phyloP scores from a whole-genome alignment of 441 rosid species.

The Euphorbia celastroides region DNA sequence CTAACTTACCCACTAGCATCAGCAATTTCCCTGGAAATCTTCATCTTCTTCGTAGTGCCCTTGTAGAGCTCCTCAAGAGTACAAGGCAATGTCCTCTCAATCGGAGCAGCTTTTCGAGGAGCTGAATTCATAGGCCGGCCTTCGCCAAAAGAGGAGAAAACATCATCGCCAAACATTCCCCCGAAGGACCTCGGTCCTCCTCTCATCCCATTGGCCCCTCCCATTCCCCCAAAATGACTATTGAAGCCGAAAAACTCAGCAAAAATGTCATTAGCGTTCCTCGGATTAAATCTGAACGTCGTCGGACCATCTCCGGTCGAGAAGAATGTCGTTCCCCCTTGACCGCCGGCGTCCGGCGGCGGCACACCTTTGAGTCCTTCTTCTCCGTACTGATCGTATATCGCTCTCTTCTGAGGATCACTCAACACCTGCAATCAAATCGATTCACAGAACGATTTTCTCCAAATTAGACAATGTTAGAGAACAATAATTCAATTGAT shows the following conservation, averaged over 20 bases:
- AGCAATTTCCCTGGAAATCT: slow-evolving; percentile 62
- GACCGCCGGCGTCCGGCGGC: slow-evolving; percentile 62
- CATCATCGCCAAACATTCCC: slow-evolving; percentile 57
- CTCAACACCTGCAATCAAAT: slow-evolving; percentile 50
- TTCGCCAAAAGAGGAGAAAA: slow-evolving; percentile 44
- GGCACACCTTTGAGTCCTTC: slow-evolving; percentile 79
- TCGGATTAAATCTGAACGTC: slow-evolving; percentile 61
- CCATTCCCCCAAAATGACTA: slow-evolving; percentile 62
- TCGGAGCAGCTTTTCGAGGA: slow-evolving; percentile 59
- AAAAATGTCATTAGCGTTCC: slow-evolving; percentile 71
- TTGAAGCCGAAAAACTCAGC: slow-evolving; percentile 64
- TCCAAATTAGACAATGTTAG: background rate
- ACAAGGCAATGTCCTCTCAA: slow-evolving; percentile 65
- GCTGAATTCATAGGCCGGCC: slow-evolving; percentile 38
- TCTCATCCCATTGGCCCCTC: slow-evolving; percentile 48
- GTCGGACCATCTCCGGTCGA: slow-evolving; percentile 54
- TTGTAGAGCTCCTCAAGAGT: slow-evolving; percentile 79
- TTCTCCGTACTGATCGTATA: slow-evolving; percentile 84
- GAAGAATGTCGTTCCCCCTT: slow-evolving; percentile 59
- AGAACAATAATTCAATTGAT: background rate
- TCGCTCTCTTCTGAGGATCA: slow-evolving; percentile 76
- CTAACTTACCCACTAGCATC: slow-evolving; percentile 59
- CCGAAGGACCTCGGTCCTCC: slow-evolving; percentile 47
- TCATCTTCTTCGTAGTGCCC: slow-evolving; percentile 79
- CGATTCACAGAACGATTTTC: background rate